Evolutionary conservation across 1,284 basidiomycete species (phyloP), one percentile per base, ranked within the genome.

Genomic region (Sutorius eximius): DNA sequence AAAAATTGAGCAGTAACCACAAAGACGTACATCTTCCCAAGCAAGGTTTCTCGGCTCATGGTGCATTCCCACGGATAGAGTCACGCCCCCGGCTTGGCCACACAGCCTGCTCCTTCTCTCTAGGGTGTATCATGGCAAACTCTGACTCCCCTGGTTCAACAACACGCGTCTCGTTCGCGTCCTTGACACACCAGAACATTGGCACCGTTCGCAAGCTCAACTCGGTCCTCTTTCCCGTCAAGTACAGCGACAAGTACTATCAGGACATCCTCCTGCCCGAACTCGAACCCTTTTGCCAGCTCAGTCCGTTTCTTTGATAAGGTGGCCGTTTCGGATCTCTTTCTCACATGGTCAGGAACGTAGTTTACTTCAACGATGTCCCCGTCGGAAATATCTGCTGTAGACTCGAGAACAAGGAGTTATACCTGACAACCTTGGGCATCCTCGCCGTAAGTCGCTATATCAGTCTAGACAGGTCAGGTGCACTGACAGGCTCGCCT

Each of bases 381-480:
- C 90, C 90, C 49, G 84, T 92, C 58, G 89, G 90, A 58, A 90
- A 85, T 5, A 82, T 91, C 61, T 91, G 88, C 70, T 91, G 89
- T 74, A 82, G 87, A 50, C 69, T 91, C 56, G 89, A 93, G 71
- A 79, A 75, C 50, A 80, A 81, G 61, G 82, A 83, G 64, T 71
- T 92, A 61, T 92, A 92, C 73, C 77, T 92, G 61, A 89, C 91
- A 86, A 92, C 90, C 51, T 87, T 92, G 85, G 89, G 88, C 38
- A 73, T 92, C 59, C 81, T 92, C 53, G 90, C 88, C 51, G 89
- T 92, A 71, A 72, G 87, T 75, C 37, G 46, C 53, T 53, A 49
- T 60, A 55, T 59, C 53, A 52, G 55, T 58, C 59, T 49, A 57
- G 53, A 61, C 47, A 33, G 37, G 49, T 56, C 38, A 22, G 32